phyloP scores from a whole-genome alignment of 257 asterid genomes.

The Solanum chmielewskii region DNA sequence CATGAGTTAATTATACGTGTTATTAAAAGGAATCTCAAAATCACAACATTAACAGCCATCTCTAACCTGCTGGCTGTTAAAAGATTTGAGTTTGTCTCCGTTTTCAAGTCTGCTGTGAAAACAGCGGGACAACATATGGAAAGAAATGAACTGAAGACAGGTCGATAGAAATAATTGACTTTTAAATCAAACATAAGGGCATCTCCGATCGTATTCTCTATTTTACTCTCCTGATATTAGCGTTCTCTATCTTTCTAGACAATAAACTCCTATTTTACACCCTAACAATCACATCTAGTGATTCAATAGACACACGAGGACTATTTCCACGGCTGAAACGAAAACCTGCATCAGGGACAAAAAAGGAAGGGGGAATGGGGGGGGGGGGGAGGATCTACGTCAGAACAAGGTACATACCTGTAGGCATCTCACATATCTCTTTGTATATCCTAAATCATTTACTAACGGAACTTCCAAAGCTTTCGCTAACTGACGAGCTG shows the following conservation, averaged over 20 bases:
- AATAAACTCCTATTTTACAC: neutral
- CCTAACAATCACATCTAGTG: neutral
- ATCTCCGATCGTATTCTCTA: neutral
- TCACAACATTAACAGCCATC: neutral
- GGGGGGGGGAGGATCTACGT: neutral
- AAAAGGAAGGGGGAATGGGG: neutral
- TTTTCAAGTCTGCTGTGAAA: neutral
- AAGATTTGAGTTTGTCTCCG: neutral
- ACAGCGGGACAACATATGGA: neutral
- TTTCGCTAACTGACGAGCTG: slow-evolving; percentile 95
- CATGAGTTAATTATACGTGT: neutral
- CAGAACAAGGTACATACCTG: slow-evolving; percentile 45
- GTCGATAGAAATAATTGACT: neutral
- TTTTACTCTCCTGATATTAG: neutral
- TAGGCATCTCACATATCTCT: slow-evolving; percentile 90
- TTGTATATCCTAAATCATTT: slow-evolving; percentile 93
- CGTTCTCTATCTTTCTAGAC: neutral
- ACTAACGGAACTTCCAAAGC: slow-evolving; percentile 95
- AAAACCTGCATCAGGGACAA: neutral
- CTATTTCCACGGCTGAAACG: neutral
- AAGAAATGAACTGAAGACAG: neutral
- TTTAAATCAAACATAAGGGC: neutral
- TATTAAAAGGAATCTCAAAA: neutral
- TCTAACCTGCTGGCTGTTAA: neutral
- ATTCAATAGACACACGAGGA: neutral